Evolutionary conservation across 352 stramenopile genomes (phyloP).

Genomic region (Aphanomyces cochlioides): DNA sequence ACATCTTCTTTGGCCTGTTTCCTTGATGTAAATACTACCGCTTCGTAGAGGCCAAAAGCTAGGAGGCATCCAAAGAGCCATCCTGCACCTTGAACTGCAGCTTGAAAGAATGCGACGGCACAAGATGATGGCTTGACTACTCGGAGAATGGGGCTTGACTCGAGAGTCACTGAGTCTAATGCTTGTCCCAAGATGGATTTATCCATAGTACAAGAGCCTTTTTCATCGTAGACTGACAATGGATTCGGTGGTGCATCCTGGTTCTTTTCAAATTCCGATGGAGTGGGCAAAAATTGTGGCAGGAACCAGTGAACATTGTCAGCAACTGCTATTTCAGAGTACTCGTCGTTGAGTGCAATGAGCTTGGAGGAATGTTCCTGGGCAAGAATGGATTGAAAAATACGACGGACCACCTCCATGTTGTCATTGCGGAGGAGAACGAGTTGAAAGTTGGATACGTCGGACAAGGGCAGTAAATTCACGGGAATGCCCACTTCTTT

Average conservation of each 20-base stretch:
- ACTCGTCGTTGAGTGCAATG: conserved; percentile 85
- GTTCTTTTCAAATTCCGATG: conserved; percentile 67
- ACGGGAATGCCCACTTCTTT: conserved; percentile 77
- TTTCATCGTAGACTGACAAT: conserved; percentile 72
- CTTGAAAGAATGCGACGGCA: conserved; percentile 68
- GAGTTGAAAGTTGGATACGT: conserved; percentile 83
- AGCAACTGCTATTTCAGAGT: conserved; percentile 72
- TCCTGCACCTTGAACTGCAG: conserved; percentile 66
- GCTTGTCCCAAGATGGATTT: too few species aligned
- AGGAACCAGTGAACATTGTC: conserved; percentile 70
- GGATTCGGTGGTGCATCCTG: conserved; percentile 69
- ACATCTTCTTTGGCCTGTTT: neutral
- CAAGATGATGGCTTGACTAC: neutral
- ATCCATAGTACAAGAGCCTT: too few species aligned
- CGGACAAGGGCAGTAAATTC: conserved; percentile 58
- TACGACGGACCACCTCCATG: conserved; percentile 60
- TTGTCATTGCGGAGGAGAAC: conserved; percentile 83
- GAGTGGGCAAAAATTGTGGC: conserved; percentile 60
- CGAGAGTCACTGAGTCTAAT: too few species aligned
- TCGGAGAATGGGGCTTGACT: neutral
- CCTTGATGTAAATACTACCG: neutral
- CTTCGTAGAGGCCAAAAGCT: conserved; percentile 68
- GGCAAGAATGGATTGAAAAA: conserved; percentile 62
- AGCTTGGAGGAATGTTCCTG: conserved; percentile 67
- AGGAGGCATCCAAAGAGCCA: conserved; percentile 75